Base-by-base conservation (phyloP, 2,329 filamentous ascomycete species). In the Penicillium sp. region DNA sequence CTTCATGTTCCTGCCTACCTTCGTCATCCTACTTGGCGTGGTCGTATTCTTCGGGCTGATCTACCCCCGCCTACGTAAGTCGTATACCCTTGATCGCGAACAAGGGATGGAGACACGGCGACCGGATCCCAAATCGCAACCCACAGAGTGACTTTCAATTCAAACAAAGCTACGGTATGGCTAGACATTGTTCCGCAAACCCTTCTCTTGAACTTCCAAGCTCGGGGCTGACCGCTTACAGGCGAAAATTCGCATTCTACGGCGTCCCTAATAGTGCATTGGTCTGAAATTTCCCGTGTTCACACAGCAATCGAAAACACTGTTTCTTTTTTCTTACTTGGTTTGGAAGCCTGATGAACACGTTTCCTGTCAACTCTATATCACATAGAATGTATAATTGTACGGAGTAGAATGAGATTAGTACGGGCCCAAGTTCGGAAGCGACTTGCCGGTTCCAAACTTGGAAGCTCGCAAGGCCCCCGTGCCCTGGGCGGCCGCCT, bases 1-100 rank as follows among this genome's bases (percentile, higher is more conserved):
- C 11, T 72, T 72, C 40, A 68, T 70, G 63, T 67, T 72, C n/a
- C 48, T 72, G 5, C 70, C 70, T 5, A 72, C 70, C 1, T 58
- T 72, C 24, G 50, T 72, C 6, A 57, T 71, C 8, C 55, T 72
- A 2, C 45, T 70, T 16, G 69, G 66, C 1, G 70, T 72, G 9
- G 51, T 72, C 2, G 50, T 65, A 16, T 70, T 71, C 46, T 70
- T 72, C 38, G 41, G 65, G 1, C 56, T 72, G 5, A 64, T 58
- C 11, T 72, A 70, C 55, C 69, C 69, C 0, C 58, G 57, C 3
- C 51, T 71, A 1, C 56, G 59, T 4, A 70, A 66, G 53, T 56
- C 57, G 2, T 39, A 46, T 39, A 9, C 27, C 14, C 7, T 54
- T 24, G 53, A 57, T 29, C 14, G 32, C 2, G 49, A 61, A 43